These are phyloP conservation scores for Agaricus sinodeliciosus DNA, from an alignment of 768 basidiomycete genomes.

Conservation along the genomic window DNA sequence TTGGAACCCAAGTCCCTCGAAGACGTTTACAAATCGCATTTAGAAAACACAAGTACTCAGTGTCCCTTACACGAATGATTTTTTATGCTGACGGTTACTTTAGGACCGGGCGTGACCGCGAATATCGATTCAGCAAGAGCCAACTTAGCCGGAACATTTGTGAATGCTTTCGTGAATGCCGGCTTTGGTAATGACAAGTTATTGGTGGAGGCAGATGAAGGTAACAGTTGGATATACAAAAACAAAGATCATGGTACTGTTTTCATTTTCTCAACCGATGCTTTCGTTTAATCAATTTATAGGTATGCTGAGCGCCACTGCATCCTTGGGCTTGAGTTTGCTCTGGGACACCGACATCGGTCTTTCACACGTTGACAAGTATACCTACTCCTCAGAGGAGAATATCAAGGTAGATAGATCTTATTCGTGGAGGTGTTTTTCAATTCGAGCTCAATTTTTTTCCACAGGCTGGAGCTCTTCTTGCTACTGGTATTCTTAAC, in stretches of 20 bases:
- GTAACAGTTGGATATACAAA: slow-evolving; percentile 99
- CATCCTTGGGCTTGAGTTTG: slow-evolving; percentile 86
- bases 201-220: slow-evolving; percentile 95
- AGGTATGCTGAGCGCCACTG: slow-evolving; percentile 97
- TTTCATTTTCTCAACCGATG: neutral
- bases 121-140: slow-evolving; percentile 91
- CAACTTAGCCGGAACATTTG: slow-evolving; percentile 94
- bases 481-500: slow-evolving; percentile 92
- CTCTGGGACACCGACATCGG: slow-evolving; percentile 97
- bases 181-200: slow-evolving; percentile 98
- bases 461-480: slow-evolving; percentile 78
- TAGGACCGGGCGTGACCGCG: slow-evolving; percentile 60
- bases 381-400: slow-evolving; percentile 94
- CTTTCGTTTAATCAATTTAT: slow-evolving; percentile 1
- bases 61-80: neutral
- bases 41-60: slow-evolving; percentile 76
- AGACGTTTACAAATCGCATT: slow-evolving; percentile 95
- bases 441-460: neutral
- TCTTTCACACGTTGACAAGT: slow-evolving; percentile 92
- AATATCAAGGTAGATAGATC: slow-evolving; percentile 68
- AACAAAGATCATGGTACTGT: slow-evolving; percentile 92
- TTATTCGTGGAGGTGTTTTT: neutral
- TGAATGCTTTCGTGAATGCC: slow-evolving; percentile 98
- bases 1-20: slow-evolving; percentile 86
- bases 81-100: neutral